Evolutionary conservation across 305 asterid genomes (phyloP).

Genomic region (Ajuga reptans): DNA sequence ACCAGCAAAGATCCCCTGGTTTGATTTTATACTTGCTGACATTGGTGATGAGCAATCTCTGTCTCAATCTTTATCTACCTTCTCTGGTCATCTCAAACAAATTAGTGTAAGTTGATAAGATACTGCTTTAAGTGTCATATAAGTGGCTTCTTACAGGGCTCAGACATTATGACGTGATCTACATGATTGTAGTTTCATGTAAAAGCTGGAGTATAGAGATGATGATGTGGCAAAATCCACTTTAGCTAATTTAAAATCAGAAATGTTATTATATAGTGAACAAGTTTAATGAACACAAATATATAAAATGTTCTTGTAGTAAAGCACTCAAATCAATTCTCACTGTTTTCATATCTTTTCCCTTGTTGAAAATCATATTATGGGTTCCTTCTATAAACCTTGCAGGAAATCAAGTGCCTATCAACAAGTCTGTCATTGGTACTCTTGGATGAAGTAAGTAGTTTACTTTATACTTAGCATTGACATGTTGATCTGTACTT

Average conservation of each 20-base stretch:
- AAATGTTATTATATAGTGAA: conserved; percentile 6
- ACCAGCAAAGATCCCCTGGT: conserved; percentile 93
- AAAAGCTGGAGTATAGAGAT: conserved; percentile 7
- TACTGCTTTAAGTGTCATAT: conserved; percentile 3
- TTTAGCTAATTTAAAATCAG: not conserved
- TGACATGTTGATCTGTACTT: conserved; percentile 5
- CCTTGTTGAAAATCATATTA: conserved; percentile 11
- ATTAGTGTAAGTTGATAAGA: conserved; percentile 65
- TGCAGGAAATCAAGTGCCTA: conserved; percentile 82
- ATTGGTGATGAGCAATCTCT: conserved; percentile 98
- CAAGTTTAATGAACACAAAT: not conserved
- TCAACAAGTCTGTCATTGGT: conserved; percentile 70
- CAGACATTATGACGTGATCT: conserved; percentile 2
- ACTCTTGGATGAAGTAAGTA: conserved; percentile 86
- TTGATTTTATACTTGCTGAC: conserved; percentile 93
- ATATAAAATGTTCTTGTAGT: not conserved
- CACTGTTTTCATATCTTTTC: conserved; percentile 14
- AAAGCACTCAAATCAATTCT: not conserved
- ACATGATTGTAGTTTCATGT: not conserved
- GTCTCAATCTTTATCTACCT: conserved; percentile 93
- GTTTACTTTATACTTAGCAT: conserved; percentile 18
- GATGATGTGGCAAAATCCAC: not conserved
- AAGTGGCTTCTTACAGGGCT: not conserved
- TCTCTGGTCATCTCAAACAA: conserved; percentile 97
- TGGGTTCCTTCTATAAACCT: conserved; percentile 23